These are phyloP conservation scores for Candida pini DNA, from an alignment of 805 yeast genomes.

Conservation along the genomic window DNA sequence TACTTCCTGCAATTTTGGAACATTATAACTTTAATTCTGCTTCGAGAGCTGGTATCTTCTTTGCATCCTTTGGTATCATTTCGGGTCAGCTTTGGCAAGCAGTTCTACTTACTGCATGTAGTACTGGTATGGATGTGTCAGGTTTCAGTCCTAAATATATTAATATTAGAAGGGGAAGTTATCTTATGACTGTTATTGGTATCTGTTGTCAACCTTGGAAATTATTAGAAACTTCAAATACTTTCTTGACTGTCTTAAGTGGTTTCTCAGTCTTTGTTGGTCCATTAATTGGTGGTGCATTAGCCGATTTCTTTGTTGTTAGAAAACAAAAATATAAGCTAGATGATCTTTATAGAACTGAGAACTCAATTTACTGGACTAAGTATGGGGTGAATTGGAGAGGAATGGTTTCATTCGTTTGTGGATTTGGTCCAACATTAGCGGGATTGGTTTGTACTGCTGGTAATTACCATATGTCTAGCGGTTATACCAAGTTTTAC, in stretches of 20 bases:
- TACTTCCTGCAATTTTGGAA: conserved; percentile 18
- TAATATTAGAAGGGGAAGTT: conserved; percentile 41
- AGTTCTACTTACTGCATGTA: conserved; percentile 33
- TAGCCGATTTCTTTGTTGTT: conserved; percentile 58
- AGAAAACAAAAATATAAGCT: conserved; percentile 41
- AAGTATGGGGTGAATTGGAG: conserved; percentile 34
- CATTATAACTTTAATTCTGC: conserved; percentile 31
- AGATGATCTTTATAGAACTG: conserved; percentile 55
- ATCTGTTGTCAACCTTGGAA: conserved; percentile 38
- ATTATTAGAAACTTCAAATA: conserved; percentile 30
- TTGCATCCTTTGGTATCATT: conserved; percentile 33
- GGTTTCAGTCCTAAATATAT: conserved; percentile 40
- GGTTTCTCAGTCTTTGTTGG: conserved; percentile 72
- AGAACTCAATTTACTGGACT: conserved; percentile 52
- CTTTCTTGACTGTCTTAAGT: conserved; percentile 44
- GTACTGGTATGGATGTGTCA: conserved; percentile 48
- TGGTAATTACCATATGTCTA: no score
- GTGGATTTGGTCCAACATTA: no score
- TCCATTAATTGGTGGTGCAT: conserved; percentile 70
- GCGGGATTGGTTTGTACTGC: no score
- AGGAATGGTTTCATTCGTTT: conserved; percentile 13
- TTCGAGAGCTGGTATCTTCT: conserved; percentile 45
- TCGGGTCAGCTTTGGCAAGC: conserved; percentile 34
- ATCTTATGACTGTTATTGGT: conserved; percentile 30
- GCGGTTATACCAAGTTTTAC: no score